These are phyloP conservation scores for Calonectria crousiana DNA, from an alignment of 2,329 filamentous ascomycete genomes.

Conservation along the genomic window DNA sequence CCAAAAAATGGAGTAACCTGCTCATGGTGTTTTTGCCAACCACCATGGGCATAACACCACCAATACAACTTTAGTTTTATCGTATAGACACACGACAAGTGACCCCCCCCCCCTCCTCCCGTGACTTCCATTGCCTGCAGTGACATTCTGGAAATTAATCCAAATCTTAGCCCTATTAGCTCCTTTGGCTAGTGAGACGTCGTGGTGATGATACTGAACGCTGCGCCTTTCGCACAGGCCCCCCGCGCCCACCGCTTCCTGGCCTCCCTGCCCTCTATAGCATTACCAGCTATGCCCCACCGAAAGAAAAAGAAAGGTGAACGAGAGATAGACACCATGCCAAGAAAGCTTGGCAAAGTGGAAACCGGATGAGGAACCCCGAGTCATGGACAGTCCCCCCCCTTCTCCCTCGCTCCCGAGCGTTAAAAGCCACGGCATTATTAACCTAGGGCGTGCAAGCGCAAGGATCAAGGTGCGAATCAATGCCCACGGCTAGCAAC, in stretches of 20 bases:
- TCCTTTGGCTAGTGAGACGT: background rate
- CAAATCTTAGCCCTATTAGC: background rate
- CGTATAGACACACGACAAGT: background rate
- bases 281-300: background rate
- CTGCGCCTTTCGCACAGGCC: background rate
- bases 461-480: background rate
- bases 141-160: background rate
- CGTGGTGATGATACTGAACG: background rate
- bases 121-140: background rate
- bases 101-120: background rate
- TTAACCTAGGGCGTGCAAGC: background rate
- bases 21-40: background rate
- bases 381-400: background rate
- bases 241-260: background rate
- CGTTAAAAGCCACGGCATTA: background rate
- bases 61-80: background rate
- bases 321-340: background rate
- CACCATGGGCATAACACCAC: background rate
- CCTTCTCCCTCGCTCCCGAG: background rate
- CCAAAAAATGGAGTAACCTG: background rate
- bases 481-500: background rate
- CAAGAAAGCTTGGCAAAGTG: background rate
- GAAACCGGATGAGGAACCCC: background rate
- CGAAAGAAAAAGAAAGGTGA: background rate
- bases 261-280: background rate